Evolutionary conservation across 306 rosid species (phyloP).

Genomic region (Vachellia pachyceras): DNA sequence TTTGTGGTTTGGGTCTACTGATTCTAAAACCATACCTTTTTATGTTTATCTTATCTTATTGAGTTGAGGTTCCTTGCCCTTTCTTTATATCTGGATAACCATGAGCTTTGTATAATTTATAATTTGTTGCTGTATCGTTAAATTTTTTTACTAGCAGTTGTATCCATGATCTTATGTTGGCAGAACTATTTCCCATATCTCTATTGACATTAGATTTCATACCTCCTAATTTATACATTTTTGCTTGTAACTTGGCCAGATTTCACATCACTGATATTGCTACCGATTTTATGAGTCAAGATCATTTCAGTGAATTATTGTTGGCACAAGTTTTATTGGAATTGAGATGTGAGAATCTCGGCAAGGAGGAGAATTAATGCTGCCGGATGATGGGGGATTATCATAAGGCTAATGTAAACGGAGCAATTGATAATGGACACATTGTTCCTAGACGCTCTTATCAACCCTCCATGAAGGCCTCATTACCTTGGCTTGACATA

Average conservation of each 20-base stretch:
- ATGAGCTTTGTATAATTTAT: not conserved
- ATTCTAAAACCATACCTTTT: slow-evolving; percentile 19
- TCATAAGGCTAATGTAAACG: slow-evolving; percentile 55
- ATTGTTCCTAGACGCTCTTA: slow-evolving; percentile 51
- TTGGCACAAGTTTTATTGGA: slow-evolving; percentile 33
- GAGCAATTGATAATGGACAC: slow-evolving; percentile 58
- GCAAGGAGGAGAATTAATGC: slow-evolving; percentile 37
- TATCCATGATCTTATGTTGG: slow-evolving; percentile 13
- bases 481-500: slow-evolving; percentile 78
- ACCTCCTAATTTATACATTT: slow-evolving; percentile 18
- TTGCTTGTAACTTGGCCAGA: slow-evolving; percentile 32
- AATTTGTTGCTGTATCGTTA: not conserved
- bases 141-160: not conserved
- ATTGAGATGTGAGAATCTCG: slow-evolving; percentile 42
- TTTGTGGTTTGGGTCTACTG: slow-evolving; percentile 17
- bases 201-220: slow-evolving; percentile 28
- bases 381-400: slow-evolving; percentile 61
- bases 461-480: slow-evolving; percentile 55
- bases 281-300: slow-evolving; percentile 44
- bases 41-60: slow-evolving; percentile 32
- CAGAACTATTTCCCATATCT: slow-evolving; percentile 20
- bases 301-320: slow-evolving; percentile 40
- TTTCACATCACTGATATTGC: slow-evolving; percentile 31
- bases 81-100: slow-evolving; percentile 18
- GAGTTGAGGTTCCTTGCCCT: slow-evolving; percentile 9